Evolutionary conservation across 768 basidiomycete genomes (phyloP), one percentile per base, ranked within the genome.

Genomic region (Lactarius tabidus): DNA sequence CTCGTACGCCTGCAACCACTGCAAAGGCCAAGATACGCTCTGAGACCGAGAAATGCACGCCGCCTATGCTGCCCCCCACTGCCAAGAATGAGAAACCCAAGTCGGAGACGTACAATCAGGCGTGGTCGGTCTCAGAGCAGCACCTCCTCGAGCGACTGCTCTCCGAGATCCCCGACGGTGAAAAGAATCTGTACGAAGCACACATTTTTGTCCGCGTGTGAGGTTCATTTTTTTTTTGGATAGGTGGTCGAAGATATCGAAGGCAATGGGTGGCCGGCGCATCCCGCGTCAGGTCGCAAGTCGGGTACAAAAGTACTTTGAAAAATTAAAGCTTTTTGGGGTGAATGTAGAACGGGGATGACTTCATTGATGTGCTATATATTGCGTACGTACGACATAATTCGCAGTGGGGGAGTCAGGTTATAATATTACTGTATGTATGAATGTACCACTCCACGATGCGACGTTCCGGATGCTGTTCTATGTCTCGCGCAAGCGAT

Each of bases 201-300:
- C 10, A 26, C 20, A 33, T 45, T 63, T 39, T 43, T 26, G 56
- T 55, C 28, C 15, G n/a, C n/a, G 45, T 57, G 29, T 10, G 20
- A 66, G 36, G 69, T 55, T 51, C 45, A 48, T 48, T 14, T 23
- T 10, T 41, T n/a, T 18, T 56, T 45, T 33, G 33, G 4, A 54
- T 70, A 91, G 90, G 59, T 93, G 88, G 88, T 80, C 85, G 62
- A 89, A 90, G 74, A 93, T 93, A 59, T 93, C 91, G 17, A 78
- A 81, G 60, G 91, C 89, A 39, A 93, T 93, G 91, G 79, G 84
- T 56, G 91, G 91, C 0, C 79, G 79, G 52, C 77, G 91, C 63
- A 92, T 91, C 4, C 86, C 91, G 5, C 77, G 90, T 66, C 91
- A 93, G 77, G 91, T 93, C n/a, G 90, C 90, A 41, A 91, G 89